Evolutionary conservation across 192 early-diverging fungal genomes (phyloP), one percentile per base, ranked within the genome.

Genomic region (Haplosporangium gracile): DNA sequence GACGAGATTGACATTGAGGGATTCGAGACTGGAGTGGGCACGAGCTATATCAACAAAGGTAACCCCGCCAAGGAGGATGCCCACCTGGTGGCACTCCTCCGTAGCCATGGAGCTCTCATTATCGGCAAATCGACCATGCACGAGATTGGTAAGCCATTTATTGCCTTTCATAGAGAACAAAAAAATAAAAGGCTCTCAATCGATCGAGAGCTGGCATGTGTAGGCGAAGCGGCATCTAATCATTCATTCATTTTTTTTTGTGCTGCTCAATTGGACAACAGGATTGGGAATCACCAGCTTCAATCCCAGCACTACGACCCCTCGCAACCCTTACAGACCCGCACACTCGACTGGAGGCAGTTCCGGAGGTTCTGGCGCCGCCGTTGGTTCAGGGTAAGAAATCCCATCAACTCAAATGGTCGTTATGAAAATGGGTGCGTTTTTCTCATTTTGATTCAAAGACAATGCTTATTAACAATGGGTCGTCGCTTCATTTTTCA

Each of bases 81-180:
- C 13, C 78, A 80, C 24, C 53, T 90, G 13, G 91, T 94, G 1
- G 32, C 87, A 4, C 78, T 88, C 69, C 87, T 96, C 13, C 89
- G 90, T 57, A 82, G 84, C 1, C 86, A 90, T 5, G 95, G 95
- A 34, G 94, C 92, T 0, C 88, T 96, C 72, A 91, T 95, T 75
- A 80, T 93, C 43, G 95, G 95, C 29, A 93, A 94, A 26, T 88
- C 94, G 0, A 89, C 88, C 39, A 97, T 97, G 96, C 91, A 95
- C 70, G 96, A 97, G 78, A 81, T 95, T 29, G 95, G 95, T 69
- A 91, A 90, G 89, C 88, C 86, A 81, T 36, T 69, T 10, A 34
- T 65, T 65, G 29, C 26, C 5, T 69, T n/a, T 69, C 40, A 26
- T 8, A 18, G 32, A 42, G 4, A 11, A 60, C 24, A 20, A 42